Evolutionary conservation across 768 basidiomycete genomes (phyloP).

Genomic region (Galerina marginata): DNA sequence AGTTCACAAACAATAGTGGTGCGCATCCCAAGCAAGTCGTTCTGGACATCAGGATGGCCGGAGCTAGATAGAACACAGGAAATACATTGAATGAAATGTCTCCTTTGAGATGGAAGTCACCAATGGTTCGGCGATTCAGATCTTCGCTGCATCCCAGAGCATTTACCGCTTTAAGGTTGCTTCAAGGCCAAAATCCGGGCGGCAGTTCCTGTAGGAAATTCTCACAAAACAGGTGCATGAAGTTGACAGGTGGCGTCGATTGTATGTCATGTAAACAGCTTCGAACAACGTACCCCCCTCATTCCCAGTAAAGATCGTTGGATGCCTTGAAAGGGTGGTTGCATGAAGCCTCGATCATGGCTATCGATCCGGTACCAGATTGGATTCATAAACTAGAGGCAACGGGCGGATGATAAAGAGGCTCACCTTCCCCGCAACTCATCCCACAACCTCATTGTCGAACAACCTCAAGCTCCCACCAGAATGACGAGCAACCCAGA

Average conservation of each 20-base stretch:
- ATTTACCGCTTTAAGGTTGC: constrained; percentile 24
- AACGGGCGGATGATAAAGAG: constrained; percentile 49
- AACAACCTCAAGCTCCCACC: constrained; percentile 61
- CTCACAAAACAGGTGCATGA: constrained; percentile 30
- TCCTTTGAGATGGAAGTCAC: constrained; percentile 25
- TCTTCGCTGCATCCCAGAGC: constrained; percentile 21
- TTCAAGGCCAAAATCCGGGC: constrained; percentile 27
- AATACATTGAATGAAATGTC: constrained; percentile 19
- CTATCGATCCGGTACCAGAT: constrained; percentile 44
- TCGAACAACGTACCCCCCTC: constrained; percentile 45
- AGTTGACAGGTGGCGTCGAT: constrained; percentile 48
- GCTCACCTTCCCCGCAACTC: constrained; percentile 46
- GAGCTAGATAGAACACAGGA: constrained; percentile 24
- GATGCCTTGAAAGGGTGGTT: constrained; percentile 39
- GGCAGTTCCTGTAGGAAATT: constrained; percentile 26
- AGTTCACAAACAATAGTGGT: constrained; percentile 1
- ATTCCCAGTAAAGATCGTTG: constrained; percentile 45
- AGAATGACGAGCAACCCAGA: constrained; percentile 59
- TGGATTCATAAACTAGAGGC: constrained; percentile 41
- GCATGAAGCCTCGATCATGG: constrained; percentile 33
- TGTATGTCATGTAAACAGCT: constrained; percentile 42
- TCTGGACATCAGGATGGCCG: constrained; percentile 24
- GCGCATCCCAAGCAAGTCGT: constrained; percentile 18
- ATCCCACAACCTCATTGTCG: constrained; percentile 52
- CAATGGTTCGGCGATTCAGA: constrained; percentile 25